Base-by-base conservation (phyloP, 1,284 basidiomycete genomes). In the Melampsora americana region DNA sequence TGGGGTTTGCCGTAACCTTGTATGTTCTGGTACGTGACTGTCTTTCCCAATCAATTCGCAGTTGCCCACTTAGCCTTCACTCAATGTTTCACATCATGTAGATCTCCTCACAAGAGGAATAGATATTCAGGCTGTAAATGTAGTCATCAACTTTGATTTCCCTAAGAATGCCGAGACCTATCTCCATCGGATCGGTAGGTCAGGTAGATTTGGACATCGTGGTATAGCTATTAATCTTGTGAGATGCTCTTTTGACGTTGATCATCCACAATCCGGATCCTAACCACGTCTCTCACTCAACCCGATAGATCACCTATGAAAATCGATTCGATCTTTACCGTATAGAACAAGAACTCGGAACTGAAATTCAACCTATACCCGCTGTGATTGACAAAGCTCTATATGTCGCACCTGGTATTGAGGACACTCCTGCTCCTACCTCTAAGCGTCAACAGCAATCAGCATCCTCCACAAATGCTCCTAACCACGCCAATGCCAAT, bases 91-190 rank as follows among this genome's bases (percentile, higher is more conserved):
- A 42, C 14, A 44, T 12, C 20, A 26, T 12, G 23, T 88, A 79
- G 94, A 99, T 85, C 88, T 99, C 78, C 89, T 99, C 81, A 99
- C 95, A 11, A 92, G 96, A 81, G 95, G 95, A 86, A 99, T 99
- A 84, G 96, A 98, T 84, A 98, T 99, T 83, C 95, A 98, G 85
- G 95, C 95, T 62, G 95, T 99, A 79, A 99, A 99, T 84, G 95
- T 98, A 81, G 95, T 99, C 81, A 98, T 99, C 87, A 98, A 98
- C 86, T 99, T 99, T 83, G 95, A 97, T 84, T 97, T 99, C 85
- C 95, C 95, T 78, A 96, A 97, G 87, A 97, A 95, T 82, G 92
- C 92, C 76, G 95, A 99, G 85, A 97, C 95, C 2, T 99, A 99
- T 84, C 89, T 99, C 42, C 95, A 99, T 84, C 90, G 94, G 78